Base-by-base conservation (phyloP, 768 basidiomycete species). In the Boletus sp. region DNA sequence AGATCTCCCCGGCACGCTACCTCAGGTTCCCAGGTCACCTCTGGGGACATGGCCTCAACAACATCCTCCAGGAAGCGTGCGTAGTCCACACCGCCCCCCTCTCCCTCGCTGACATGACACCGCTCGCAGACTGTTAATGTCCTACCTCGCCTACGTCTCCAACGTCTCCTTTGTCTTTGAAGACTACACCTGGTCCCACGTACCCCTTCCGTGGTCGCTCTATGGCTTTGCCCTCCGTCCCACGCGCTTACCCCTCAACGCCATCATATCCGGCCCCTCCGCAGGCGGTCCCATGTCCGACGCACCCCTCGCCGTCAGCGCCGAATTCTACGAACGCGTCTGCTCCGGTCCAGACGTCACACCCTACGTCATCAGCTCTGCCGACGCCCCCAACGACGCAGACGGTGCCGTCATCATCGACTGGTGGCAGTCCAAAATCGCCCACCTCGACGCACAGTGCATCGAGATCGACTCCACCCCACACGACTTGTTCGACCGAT, bases 31-130 rank as follows among this genome's bases (percentile, higher is more conserved):
- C 82, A 1, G 76, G 76, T 18, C 82, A 84, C 57, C 52, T 84
- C 6, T 84, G 83, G 83, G 83, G 82, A 0, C 81, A 80, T 52
- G 85, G 85, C 1, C 73, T 85, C 55, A 85, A 85, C 67, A 86
- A 86, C 54, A 67, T 85, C 30, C 71, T 86, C 28, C 82, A 85
- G 67, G 83, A 86, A 77, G 73, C 77, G 83, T 85, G 64, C 58
- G 82, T 78, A 20, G 1, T 4, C 50, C 14, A 1, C 28, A 11
- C 5, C 1, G 4, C 24, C 33, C 9, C n/a, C 18, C 5, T n/a
- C 5, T 29, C n/a, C 2, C 41, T 9, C 30, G 14, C 52, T 54
- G 14, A 64, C 11, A 24, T 54, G 14, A 64, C 11, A 24, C 8
- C 15, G 7, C 10, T 29, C 6, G 7, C 53, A 83, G 82, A 5